Conservation (phyloP, 495 filamentous ascomycete species). For the Penicillium bialowiezense region DNA sequence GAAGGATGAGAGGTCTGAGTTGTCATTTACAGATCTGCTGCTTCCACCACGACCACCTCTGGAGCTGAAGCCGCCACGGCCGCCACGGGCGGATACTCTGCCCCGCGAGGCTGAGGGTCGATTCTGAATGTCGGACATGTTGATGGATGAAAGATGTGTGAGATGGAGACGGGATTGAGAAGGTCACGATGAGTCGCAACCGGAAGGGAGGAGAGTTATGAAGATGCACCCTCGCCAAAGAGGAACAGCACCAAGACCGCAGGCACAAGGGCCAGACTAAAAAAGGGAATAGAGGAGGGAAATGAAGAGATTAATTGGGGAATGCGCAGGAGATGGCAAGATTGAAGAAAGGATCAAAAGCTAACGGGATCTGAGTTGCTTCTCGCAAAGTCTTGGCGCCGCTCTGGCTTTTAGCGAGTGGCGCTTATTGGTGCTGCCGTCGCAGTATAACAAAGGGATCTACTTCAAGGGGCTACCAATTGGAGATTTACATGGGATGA, state of each 20-base stretch:
- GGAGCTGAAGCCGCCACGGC: constrained; percentile 73
- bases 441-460: constrained; percentile 6
- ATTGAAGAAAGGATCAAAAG: constrained; percentile 28
- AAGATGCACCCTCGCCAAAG: constrained; percentile 39
- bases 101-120: constrained; percentile 74
- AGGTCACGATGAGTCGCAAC: constrained; percentile 33
- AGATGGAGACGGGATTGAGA: constrained; percentile 35
- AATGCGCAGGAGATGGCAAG: constrained; percentile 20
- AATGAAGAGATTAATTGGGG: constrained; percentile 28
- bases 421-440: constrained; percentile 24
- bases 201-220: constrained; percentile 28
- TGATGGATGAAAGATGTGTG: constrained; percentile 33
- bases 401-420: constrained; percentile 37
- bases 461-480: not conserved
- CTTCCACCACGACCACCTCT: constrained; percentile 66
- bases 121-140: constrained; percentile 91
- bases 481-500: too few relatives aligned
- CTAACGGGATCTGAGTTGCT: constrained; percentile 32
- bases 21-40: constrained; percentile 71
- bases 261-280: constrained; percentile 38
- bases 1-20: constrained; percentile 47
- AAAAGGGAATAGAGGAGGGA: constrained; percentile 29
- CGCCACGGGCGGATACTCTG: constrained; percentile 77
- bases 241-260: constrained; percentile 40
- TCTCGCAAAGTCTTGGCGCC: constrained; percentile 29